phyloP scores from a whole-genome alignment of 441 rosid genomes.

The Geranium incanum region DNA sequence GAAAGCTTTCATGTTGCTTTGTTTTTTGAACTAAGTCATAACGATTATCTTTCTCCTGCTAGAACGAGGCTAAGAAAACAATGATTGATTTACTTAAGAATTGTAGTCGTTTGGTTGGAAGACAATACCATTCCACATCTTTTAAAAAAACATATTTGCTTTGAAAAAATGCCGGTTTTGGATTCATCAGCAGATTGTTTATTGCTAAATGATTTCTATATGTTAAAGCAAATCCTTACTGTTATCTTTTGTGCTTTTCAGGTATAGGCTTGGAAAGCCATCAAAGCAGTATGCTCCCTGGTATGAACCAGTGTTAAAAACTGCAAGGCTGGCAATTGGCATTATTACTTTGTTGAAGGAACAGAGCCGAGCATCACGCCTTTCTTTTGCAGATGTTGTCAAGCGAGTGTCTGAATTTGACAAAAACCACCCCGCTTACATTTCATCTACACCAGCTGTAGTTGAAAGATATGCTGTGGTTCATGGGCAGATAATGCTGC shows the following conservation, averaged over 20 bases:
- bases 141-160: not conserved
- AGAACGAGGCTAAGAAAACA: not conserved
- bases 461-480: conserved; percentile 68
- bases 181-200: not conserved
- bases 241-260: conserved; percentile 21
- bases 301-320: conserved; percentile 58
- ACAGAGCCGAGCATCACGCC: conserved; percentile 47
- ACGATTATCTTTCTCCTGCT: not conserved
- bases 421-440: conserved; percentile 38
- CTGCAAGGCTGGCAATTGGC: conserved; percentile 52
- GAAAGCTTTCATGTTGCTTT: not conserved
- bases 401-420: conserved; percentile 44
- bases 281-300: conserved; percentile 73
- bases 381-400: conserved; percentile 53
- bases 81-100: not conserved
- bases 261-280: conserved; percentile 83
- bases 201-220: too few relatives aligned
- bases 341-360: conserved; percentile 51
- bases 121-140: not conserved
- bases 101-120: conserved; percentile 3
- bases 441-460: conserved; percentile 45
- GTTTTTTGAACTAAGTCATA: not conserved
- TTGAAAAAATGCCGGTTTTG: not conserved
- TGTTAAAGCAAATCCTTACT: not conserved
- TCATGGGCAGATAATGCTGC: conserved; percentile 74